Evolutionary conservation across 345 rosid genomes (phyloP), one percentile per base, ranked within the genome.

Genomic region (Euphorbia tirucalli): DNA sequence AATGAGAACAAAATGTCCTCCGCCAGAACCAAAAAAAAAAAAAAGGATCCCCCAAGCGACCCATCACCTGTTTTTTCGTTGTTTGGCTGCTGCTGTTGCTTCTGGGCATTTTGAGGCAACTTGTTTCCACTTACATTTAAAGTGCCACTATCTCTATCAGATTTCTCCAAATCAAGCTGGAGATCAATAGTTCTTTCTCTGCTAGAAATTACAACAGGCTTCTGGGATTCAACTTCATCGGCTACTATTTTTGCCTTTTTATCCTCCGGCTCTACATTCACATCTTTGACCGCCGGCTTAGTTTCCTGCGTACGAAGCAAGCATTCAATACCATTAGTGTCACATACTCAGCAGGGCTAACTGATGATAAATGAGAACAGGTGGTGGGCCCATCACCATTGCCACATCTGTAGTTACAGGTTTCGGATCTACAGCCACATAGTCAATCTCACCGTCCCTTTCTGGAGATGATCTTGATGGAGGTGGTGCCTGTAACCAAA

Each of bases 381-480:
- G 71, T 35, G 61, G 57, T 52, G 78, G 65, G 74, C 70, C 87
- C 81, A 81, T 96, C 84, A 95, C 99, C 86, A 82, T 74, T 81
- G 82, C 88, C 71, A 75, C 78, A 76, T 85, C 85, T 67, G 85
- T 68, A 77, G 75, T 86, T 84, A 68, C 39, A 65, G 89, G 73
- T 84, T 81, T 89, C 22, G 84, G 90, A 82, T 88, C 93, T 57
- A 75, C 82, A 18, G 86, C 87, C 87, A 81, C 86, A 79, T 79
- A 79, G 71, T 87, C 87, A 75, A 69, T 68, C 76, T 84, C 94
- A 65, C 59, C 88, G 73, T 83, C 94, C 79, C 96, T 88, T 77
- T 91, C 99, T 50, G 94, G 93, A 19, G 97, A 89, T 11, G 97
- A 86, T 83, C 93, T 86, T 57, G 77, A 82, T 68, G 96, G 93